These are phyloP conservation scores for Lepidium africanum DNA, from an alignment of 345 rosid species.

Conservation along the genomic window DNA sequence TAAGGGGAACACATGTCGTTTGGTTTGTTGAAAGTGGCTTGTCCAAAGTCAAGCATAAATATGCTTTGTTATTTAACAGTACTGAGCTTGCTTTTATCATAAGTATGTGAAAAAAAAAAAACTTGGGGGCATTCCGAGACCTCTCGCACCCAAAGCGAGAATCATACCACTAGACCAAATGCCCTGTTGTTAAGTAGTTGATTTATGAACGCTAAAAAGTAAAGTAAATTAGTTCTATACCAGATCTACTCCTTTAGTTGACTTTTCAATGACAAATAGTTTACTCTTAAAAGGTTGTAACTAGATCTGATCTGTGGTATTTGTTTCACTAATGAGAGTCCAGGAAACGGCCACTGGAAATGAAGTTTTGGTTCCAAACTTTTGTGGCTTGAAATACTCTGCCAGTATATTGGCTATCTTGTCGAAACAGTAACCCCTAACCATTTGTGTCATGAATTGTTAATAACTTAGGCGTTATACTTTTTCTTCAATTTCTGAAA, in stretches of 20 bases:
- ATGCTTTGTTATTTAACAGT: neutral
- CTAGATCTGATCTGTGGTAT: constrained; percentile 9
- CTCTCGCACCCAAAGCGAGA: constrained; percentile 32
- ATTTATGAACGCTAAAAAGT: neutral
- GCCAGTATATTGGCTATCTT: neutral
- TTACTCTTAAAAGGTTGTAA: neutral
- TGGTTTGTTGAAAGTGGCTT: neutral
- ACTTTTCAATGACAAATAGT: neutral
- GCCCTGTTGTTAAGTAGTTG: constrained; percentile 19
- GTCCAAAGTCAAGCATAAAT: neutral
- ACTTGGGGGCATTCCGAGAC: constrained; percentile 23
- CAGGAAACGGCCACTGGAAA: neutral
- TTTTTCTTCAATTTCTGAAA: too few species aligned
- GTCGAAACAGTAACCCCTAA: neutral
- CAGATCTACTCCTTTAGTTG: neutral
- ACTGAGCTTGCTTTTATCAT: neutral
- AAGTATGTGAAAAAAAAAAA: too few species aligned
- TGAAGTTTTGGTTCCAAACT: neutral
- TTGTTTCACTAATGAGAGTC: neutral
- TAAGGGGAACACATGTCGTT: neutral
- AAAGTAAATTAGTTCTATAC: neutral
- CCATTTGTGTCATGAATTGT: too few species aligned
- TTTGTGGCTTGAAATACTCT: neutral
- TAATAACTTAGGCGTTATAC: too few species aligned
- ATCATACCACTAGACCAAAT: constrained; percentile 31